phyloP scores from a whole-genome alignment of 305 asterid genomes.

The Solanum chacoense region DNA sequence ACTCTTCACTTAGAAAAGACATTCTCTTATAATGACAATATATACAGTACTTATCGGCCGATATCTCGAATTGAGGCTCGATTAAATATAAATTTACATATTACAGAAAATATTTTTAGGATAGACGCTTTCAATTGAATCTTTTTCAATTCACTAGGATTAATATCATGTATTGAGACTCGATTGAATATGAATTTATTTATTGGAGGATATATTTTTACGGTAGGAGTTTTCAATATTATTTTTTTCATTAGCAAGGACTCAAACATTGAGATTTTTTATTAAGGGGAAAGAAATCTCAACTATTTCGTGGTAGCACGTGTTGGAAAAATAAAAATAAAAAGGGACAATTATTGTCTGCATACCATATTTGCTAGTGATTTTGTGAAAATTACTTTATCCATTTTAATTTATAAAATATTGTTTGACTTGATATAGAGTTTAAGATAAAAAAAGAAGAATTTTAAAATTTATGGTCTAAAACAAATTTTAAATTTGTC shows the following conservation, averaged over 20 bases:
- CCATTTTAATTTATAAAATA: no score
- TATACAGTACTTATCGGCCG: background rate
- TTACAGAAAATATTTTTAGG: fast-evolving
- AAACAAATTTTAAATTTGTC: no score
- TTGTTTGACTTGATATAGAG: background rate
- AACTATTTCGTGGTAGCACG: background rate
- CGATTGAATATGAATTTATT: background rate
- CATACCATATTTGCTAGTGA: background rate
- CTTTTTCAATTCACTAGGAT: background rate
- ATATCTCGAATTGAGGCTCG: background rate
- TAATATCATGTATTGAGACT: background rate
- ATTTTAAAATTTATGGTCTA: background rate
- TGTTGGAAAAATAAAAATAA: background rate
- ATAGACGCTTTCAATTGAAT: background rate
- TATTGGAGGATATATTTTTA: no score
- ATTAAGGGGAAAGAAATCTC: background rate
- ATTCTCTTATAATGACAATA: background rate
- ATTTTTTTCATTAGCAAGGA: background rate
- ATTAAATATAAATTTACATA: background rate
- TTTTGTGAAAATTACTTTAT: background rate
- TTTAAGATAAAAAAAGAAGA: background rate
- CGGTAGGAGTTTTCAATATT: background rate
- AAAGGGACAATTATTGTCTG: background rate
- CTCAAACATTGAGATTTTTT: background rate
- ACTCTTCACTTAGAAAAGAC: background rate